A percentile compares a stretch with the other conserved stretches of the same genome.
These are phyloP conservation scores for Panicum virgatum DNA, from an alignment of 202 grass and related monocot species.

Conservation along the genomic window DNA sequence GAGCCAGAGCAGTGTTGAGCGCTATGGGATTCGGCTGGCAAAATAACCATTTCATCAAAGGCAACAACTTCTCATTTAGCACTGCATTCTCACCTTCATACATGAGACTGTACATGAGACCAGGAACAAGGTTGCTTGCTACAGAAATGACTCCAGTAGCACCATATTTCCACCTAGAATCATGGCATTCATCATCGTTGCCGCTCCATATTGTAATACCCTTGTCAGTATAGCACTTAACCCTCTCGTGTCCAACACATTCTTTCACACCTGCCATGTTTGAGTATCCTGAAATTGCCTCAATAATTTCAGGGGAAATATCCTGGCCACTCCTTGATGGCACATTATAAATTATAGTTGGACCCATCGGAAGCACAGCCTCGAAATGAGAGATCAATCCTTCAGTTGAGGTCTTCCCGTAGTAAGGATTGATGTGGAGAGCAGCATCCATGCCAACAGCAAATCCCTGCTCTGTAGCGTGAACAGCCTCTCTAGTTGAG, in stretches of 20 bases:
- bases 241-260: slow-evolving; percentile 78
- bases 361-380: slow-evolving; percentile 75
- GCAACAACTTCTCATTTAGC: slow-evolving; percentile 67
- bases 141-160: slow-evolving; percentile 91
- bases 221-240: slow-evolving; percentile 71
- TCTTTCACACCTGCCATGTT: slow-evolving; percentile 89
- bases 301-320: slow-evolving; percentile 71
- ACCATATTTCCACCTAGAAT: slow-evolving; percentile 81
- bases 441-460: slow-evolving; percentile 89
- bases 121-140: slow-evolving; percentile 79
- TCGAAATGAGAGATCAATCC: slow-evolving; percentile 78
- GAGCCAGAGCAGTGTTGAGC: slow-evolving; percentile 88
- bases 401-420: slow-evolving; percentile 82
- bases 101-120: slow-evolving; percentile 73
- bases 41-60: slow-evolving; percentile 86
- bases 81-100: slow-evolving; percentile 54
- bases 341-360: slow-evolving; percentile 90
- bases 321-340: slow-evolving; percentile 85
- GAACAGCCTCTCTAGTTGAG: slow-evolving; percentile 81
- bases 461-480: slow-evolving; percentile 81
- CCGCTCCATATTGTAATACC: slow-evolving; percentile 80
- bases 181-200: slow-evolving; percentile 80
- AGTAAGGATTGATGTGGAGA: slow-evolving; percentile 95
- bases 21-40: slow-evolving; percentile 75
- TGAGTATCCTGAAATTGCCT: slow-evolving; percentile 38